Conservation (phyloP, 495 filamentous ascomycete genomes). For the Clohesyomyces aquaticus region DNA sequence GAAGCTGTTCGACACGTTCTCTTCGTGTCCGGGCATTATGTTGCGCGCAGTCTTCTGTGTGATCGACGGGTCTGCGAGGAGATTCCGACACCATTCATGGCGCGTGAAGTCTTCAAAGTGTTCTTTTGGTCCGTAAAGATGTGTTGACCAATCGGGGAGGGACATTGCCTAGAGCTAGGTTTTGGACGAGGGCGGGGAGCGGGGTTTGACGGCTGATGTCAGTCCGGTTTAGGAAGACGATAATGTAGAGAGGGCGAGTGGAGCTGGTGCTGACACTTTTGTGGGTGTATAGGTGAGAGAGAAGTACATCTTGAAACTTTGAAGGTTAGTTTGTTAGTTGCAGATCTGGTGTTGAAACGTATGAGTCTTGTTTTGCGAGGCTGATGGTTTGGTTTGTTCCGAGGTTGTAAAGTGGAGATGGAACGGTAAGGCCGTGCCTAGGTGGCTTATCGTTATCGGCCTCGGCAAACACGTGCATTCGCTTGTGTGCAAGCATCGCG, state of each 20-base stretch:
- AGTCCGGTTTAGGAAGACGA: not conserved
- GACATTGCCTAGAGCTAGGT: not conserved
- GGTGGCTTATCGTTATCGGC: too few species aligned
- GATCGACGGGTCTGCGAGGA: conserved; percentile 16
- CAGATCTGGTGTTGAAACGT: not conserved
- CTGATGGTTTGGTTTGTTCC: not conserved
- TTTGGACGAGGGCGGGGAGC: not conserved
- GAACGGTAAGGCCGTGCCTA: too few species aligned
- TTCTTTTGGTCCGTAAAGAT: conserved; percentile 4
- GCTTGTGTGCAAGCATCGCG: too few species aligned
- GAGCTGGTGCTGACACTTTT: too few species aligned
- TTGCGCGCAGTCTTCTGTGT: conserved; percentile 1
- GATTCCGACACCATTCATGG: conserved; percentile 16
- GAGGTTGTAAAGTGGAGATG: not conserved
- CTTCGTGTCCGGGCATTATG: not conserved
- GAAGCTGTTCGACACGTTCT: conserved; percentile 8
- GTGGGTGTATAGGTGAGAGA: too few species aligned
- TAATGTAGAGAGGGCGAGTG: not conserved
- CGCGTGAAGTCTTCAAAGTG: conserved; percentile 24
- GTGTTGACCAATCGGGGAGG: not conserved
- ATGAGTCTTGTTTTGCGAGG: not conserved
- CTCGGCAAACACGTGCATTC: too few species aligned
- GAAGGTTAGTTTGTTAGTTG: not conserved
- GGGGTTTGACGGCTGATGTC: not conserved
- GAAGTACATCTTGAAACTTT: not conserved